Conservation (phyloP, 345 rosid genomes). For the Cardamine occulta region DNA sequence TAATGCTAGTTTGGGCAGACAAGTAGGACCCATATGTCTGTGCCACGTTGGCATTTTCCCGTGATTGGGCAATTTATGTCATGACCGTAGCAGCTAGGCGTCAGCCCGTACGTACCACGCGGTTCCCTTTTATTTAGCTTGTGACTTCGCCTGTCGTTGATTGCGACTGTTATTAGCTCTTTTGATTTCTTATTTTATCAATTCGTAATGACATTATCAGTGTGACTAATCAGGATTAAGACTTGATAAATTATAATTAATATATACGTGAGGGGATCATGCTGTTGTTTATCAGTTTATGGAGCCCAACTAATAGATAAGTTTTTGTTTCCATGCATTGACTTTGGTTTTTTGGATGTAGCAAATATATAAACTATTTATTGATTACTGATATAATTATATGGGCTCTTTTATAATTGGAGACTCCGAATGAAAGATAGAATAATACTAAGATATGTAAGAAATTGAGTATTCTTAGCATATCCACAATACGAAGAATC, state of each 20-base stretch:
- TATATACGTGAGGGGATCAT: conserved; percentile 3
- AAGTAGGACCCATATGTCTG: conserved; percentile 51
- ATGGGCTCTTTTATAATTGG: background rate
- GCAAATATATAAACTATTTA: background rate
- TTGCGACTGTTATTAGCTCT: conserved; percentile 23
- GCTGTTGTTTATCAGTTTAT: background rate
- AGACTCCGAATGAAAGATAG: background rate
- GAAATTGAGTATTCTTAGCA: too few relatives aligned
- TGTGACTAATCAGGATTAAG: conserved; percentile 22
- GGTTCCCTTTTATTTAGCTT: conserved; percentile 33
- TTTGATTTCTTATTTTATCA: background rate
- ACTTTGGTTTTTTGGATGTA: conserved; percentile 28
- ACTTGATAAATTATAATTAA: background rate
- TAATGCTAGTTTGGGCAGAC: conserved; percentile 37
- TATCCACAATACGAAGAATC: background rate
- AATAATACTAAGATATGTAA: too few relatives aligned
- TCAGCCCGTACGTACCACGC: conserved; percentile 45
- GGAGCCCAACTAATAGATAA: background rate
- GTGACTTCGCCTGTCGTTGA: conserved; percentile 37
- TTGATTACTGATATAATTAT: too few relatives aligned
- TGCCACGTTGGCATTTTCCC: conserved; percentile 55
- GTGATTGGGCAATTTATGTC: conserved; percentile 36
- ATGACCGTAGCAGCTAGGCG: conserved; percentile 34
- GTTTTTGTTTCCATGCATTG: conserved; percentile 16
- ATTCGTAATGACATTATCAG: background rate